Percentiles rank a stretch among this genome's conserved stretches.
These are phyloP conservation scores for Metschnikowia shivogae DNA, from an alignment of 805 yeast species.

Conservation along the genomic window DNA sequence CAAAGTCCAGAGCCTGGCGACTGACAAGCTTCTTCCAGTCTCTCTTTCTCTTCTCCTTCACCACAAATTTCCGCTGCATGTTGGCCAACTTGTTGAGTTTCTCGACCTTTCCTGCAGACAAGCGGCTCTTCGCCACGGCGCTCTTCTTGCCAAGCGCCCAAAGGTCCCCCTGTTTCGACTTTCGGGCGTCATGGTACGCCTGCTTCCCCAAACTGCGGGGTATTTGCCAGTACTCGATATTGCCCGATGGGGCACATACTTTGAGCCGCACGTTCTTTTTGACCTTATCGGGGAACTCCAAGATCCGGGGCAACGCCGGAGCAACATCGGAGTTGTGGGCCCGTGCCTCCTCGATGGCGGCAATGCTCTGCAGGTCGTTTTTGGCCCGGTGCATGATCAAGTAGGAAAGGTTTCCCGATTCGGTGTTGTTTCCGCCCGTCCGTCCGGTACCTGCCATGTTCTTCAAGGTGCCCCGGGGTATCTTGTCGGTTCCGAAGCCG, in stretches of 20 bases:
- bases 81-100: slow-evolving; percentile 34
- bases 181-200: slow-evolving; percentile 86
- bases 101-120: slow-evolving; percentile 29
- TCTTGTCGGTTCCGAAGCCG: slow-evolving; percentile 49
- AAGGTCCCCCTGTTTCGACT: slow-evolving; percentile 75
- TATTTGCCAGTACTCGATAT: slow-evolving; percentile 81
- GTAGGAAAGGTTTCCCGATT: slow-evolving; percentile 69
- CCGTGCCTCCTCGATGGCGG: slow-evolving; percentile 37
- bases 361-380: slow-evolving; percentile 39
- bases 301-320: slow-evolving; percentile 64
- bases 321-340: slow-evolving; percentile 22
- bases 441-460: slow-evolving; percentile 72
- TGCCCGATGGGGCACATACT: slow-evolving; percentile 76
- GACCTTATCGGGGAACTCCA: slow-evolving; percentile 67
- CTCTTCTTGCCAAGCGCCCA: slow-evolving; percentile 60
- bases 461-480: slow-evolving; percentile 24
- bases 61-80: slow-evolving; percentile 34
- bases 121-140: slow-evolving; percentile 26
- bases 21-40: slow-evolving; percentile 17
- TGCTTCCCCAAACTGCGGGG: slow-evolving; percentile 73
- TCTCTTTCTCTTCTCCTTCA: slow-evolving; percentile 18
- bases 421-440: slow-evolving; percentile 64
- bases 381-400: slow-evolving; percentile 61
- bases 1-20: slow-evolving; percentile 13
- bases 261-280: slow-evolving; percentile 80